Base-by-base conservation (phyloP, 345 rosid genomes). In the Eucalyptus dawsonii region DNA sequence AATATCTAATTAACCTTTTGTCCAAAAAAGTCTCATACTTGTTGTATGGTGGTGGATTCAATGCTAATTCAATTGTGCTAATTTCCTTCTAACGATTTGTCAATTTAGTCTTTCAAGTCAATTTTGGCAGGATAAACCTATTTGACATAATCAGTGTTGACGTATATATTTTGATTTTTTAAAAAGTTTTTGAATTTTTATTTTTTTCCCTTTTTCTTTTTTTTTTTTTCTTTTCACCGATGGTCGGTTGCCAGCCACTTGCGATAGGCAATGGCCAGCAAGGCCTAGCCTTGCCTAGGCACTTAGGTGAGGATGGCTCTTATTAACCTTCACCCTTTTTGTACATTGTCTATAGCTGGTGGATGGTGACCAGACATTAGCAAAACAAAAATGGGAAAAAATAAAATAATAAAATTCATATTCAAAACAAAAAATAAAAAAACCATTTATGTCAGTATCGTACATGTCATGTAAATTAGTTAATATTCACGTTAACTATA, bases 401-500 rank as follows among this genome's bases (percentile, higher is more conserved):
- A 58, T 11, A 25, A 58, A 25, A 11, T 25, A 58, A 5, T 25
- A 58, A 25, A 60, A 51, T 53, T 8, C 9, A 53, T 2, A 19
- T 19, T 19, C 9, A 19, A 51, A 53, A 19, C 4, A 4, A 60
- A 60, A 25, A 25, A 25, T 5, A 5, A 60, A 27, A 58, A 60
- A 60, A 27, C 1, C 7, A 60, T 6, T 6, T 11, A 25, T 11
- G 14, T 60, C 4, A 27, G 0, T 1, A 25, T 27, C 0, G 4
- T 11, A 1, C 3, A 60, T 60, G 4, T 12, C 4, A 60, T 6
- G 8, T 60, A 60, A 5, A 60, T 11, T 12, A 25, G 4, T 25
- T 0, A 14, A 6, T 0, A 2, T 27, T 27, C 14, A 11, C 67
- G 2, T 27, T 4, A 27, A 12, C 0, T 6, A 27, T 60, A 25